Conservation (phyloP, 768 basidiomycete species). For the Cystofilobasidium macerans region DNA sequence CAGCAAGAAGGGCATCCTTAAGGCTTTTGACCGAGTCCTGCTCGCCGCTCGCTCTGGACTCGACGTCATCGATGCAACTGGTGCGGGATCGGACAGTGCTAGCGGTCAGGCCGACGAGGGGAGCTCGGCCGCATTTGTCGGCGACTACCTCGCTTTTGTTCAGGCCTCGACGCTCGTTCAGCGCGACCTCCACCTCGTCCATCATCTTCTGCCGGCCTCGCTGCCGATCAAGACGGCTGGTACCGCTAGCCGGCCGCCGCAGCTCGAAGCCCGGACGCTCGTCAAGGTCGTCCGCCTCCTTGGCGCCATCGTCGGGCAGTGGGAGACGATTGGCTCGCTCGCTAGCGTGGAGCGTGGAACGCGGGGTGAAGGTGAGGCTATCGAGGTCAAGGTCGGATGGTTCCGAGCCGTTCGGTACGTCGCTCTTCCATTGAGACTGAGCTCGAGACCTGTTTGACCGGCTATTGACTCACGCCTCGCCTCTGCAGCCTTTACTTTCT, state of each 20-base stretch:
- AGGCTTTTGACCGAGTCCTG: slow-evolving; percentile 75
- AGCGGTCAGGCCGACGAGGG: slow-evolving; percentile 46
- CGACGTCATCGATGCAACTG: slow-evolving; percentile 47
- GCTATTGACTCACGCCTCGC: too few species aligned
- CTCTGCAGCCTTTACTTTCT: neutral
- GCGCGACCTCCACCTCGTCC: slow-evolving; percentile 9
- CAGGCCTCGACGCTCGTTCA: slow-evolving; percentile 1
- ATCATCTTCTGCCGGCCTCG: neutral
- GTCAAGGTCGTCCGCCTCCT: neutral
- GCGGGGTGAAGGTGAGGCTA: slow-evolving; percentile 48
- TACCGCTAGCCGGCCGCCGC: too few species aligned
- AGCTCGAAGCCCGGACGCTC: neutral
- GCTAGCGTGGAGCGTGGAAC: neutral
- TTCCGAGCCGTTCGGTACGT: slow-evolving; percentile 30
- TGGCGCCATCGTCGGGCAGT: neutral
- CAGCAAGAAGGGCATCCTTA: slow-evolving; percentile 51
- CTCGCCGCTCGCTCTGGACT: slow-evolving; percentile 80
- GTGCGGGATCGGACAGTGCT: too few species aligned
- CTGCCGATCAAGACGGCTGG: neutral
- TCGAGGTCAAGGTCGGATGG: slow-evolving; percentile 44
- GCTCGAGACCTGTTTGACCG: too few species aligned
- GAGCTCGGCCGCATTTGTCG: slow-evolving; percentile 41
- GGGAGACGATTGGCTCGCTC: slow-evolving; percentile 20
- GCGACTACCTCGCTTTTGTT: neutral
- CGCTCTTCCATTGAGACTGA: too few species aligned